Percentiles rank a stretch among this genome's conserved stretches.
These are phyloP conservation scores for Penicillium freii DNA, from an alignment of 2,329 filamentous ascomycete species.

Conservation along the genomic window DNA sequence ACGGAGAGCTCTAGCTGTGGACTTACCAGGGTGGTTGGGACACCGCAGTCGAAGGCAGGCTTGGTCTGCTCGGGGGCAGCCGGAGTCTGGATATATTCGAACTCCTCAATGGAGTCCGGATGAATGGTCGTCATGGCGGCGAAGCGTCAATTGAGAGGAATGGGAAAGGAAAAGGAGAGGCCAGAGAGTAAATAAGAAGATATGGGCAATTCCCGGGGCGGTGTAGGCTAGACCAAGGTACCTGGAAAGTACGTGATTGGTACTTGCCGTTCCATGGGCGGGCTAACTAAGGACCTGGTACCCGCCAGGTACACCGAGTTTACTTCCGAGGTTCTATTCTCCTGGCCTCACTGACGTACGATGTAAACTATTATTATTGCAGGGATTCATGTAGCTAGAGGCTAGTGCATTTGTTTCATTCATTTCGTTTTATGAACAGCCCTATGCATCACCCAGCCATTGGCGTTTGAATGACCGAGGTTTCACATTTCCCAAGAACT, in stretches of 20 bases:
- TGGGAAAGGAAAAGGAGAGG: slow-evolving; percentile 22
- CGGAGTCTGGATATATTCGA: slow-evolving; percentile 60
- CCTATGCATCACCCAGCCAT: not conserved
- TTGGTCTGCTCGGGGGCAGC: slow-evolving; percentile 53
- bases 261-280: slow-evolving; percentile 10
- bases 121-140: slow-evolving; percentile 42
- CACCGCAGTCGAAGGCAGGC: slow-evolving; percentile 57
- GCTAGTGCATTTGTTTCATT: not conserved
- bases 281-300: slow-evolving; percentile 5
- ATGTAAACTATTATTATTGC: not conserved
- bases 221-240: slow-evolving; percentile 13
- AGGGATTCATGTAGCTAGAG: not conserved
- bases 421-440: not conserved
- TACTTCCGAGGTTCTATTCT: not conserved
- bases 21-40: slow-evolving; percentile 60
- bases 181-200: slow-evolving; percentile 21
- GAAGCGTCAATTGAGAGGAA: slow-evolving; percentile 28
- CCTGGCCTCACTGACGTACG: not conserved
- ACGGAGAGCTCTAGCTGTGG: slow-evolving; percentile 13
- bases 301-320: slow-evolving; percentile 5
- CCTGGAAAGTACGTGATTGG: slow-evolving; percentile 9
- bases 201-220: slow-evolving; percentile 23
- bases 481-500: not conserved
- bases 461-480: not conserved
- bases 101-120: slow-evolving; percentile 48